These are phyloP conservation scores for Crithidia brevicula DNA, from an alignment of 208 protist genomes.

Conservation along the genomic window DNA sequence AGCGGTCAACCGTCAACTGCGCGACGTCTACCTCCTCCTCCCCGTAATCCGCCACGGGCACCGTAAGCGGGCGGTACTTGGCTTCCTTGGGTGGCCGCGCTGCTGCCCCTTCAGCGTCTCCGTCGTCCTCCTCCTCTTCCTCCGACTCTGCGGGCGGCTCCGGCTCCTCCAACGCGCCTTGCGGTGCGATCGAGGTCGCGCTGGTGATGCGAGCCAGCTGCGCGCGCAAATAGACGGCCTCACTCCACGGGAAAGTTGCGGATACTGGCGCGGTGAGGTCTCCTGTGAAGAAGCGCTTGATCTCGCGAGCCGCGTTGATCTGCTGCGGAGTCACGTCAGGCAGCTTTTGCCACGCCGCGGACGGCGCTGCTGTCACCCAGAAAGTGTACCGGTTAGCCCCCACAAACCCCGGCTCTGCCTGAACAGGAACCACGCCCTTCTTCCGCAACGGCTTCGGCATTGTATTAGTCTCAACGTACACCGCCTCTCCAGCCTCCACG, in stretches of 20 bases:
- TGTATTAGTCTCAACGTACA: constrained; percentile 88
- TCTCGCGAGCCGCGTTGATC: constrained; percentile 85
- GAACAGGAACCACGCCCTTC: constrained; percentile 80
- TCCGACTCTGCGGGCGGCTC: constrained; percentile 85
- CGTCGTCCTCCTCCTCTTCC: constrained; percentile 88
- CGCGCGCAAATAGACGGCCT: constrained; percentile 92
- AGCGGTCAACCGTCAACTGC: constrained; percentile 79
- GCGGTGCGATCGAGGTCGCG: constrained; percentile 86
- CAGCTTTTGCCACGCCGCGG: constrained; percentile 79
- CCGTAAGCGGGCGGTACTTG: constrained; percentile 82
- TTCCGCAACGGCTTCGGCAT: constrained; percentile 89
- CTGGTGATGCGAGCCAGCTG: constrained; percentile 94
- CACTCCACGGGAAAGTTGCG: constrained; percentile 91
- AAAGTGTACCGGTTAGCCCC: constrained; percentile 91
- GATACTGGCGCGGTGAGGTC: constrained; percentile 83
- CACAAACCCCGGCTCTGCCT: constrained; percentile 83
- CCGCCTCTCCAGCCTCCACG: constrained; percentile 68
- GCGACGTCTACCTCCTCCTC: constrained; percentile 83
- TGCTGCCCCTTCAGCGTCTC: constrained; percentile 37
- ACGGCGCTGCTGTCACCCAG: constrained; percentile 88
- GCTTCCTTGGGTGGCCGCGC: constrained; percentile 74
- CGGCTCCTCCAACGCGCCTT: constrained; percentile 83
- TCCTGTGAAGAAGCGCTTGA: constrained; percentile 93
- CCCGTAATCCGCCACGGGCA: constrained; percentile 63
- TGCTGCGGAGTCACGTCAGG: constrained; percentile 95